Evolutionary conservation across 2,329 filamentous ascomycete genomes (phyloP).

Genomic region (Colletotrichum sp.): DNA sequence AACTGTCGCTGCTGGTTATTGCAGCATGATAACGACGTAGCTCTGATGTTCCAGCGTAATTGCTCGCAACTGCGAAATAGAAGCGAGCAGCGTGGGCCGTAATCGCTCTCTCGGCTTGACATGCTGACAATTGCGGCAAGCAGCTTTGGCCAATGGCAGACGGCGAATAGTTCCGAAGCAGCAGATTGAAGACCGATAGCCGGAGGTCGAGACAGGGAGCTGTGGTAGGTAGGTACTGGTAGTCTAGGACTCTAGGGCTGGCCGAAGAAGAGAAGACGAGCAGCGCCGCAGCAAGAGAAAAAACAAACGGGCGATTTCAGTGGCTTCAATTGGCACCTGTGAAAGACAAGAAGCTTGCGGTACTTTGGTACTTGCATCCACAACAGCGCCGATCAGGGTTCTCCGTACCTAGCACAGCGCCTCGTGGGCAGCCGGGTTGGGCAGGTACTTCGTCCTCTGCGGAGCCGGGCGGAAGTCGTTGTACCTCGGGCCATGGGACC

Average conservation of each 20-base stretch:
- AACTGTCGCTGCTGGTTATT: neutral
- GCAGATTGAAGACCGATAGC: constrained; percentile 7
- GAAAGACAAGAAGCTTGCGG: neutral
- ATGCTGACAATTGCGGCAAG: neutral
- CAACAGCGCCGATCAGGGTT: constrained; percentile 16
- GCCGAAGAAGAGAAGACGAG: neutral
- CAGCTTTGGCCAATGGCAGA: neutral
- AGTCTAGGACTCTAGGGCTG: neutral
- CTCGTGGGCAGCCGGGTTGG: neutral
- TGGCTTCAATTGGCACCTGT: neutral
- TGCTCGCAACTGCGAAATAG: constrained; percentile 6
- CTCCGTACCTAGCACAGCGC: constrained; percentile 5
- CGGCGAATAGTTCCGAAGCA: neutral
- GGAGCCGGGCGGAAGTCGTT: neutral
- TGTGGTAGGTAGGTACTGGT: neutral
- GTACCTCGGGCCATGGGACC: neutral
- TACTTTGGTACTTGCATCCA: neutral
- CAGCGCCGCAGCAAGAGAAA: neutral
- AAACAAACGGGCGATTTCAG: neutral
- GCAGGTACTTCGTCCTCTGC: constrained; percentile 1
- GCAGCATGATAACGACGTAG: neutral
- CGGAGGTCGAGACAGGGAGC: neutral
- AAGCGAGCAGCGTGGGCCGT: neutral
- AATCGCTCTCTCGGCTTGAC: neutral
- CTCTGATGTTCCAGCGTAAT: neutral